Evolutionary conservation across 2,329 filamentous ascomycete species (phyloP), one percentile per base, ranked within the genome.

Genomic region (Cordyceps farinosa): DNA sequence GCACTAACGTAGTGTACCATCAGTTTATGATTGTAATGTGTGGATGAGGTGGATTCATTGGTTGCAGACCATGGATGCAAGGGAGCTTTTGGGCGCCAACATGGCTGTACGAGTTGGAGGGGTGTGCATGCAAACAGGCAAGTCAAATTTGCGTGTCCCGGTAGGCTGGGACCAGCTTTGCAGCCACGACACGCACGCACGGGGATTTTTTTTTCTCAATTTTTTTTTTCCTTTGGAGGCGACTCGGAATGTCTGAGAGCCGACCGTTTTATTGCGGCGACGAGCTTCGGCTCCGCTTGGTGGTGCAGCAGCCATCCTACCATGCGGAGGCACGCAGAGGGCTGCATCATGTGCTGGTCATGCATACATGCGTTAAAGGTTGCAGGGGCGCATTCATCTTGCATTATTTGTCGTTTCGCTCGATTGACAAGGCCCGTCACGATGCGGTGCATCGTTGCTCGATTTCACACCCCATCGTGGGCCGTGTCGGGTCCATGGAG

Each of bases 21-120:
- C 34, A 40, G 29, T 34, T 11, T 42, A 48, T 57, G 40, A 27
- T 57, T 30, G 54, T 60, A 47, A 44, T 59, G 57, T 60, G 57
- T 60, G 57, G 57, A 60, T 22, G 57, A 32, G 47, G 57, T 44
- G 57, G 47, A 44, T 59, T 60, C 27, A 44, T 52, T 52, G 57
- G 34, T 22, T 38, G 57, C 29, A 38, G 34, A 52, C 57, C 45
- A 58, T 42, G 22, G 34, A 60, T 32, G 34, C 57, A 51, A 60
- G 36, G 47, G 47, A 51, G 29, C 10, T 38, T 44, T 52, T 51
- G 45, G 29, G 45, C 11, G 56, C 32, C 13, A 59, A 50, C 27
- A 47, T 47, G n/a, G 54, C 29, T 50, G 44, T 8, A 22, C 38
- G 27, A 32, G 36, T 52, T 32, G 57, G 57, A 29, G 47, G 57